Percentiles rank a stretch among this genome's conserved stretches.
Evolutionary conservation across 352 stramenopile species (phyloP).

Genomic region (Phytopythium helicoides): DNA sequence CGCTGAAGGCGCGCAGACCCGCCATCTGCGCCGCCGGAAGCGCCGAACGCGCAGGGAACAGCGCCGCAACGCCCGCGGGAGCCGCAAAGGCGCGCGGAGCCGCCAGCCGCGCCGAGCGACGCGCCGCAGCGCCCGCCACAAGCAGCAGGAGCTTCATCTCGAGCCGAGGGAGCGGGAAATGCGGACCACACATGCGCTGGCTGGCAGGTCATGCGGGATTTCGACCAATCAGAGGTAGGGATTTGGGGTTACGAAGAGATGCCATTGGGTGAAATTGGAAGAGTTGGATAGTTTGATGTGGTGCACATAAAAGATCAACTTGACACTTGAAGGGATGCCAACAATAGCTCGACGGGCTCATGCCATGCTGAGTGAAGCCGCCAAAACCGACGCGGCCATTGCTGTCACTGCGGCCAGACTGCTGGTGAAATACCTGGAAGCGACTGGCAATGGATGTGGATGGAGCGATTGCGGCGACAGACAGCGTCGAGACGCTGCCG

Average conservation of each 20-base stretch:
- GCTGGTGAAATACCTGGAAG: background rate
- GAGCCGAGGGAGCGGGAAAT: background rate
- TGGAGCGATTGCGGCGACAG: background rate
- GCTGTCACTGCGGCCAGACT: background rate
- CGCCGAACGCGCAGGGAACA: slow-evolving; percentile 9
- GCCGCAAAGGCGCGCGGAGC: slow-evolving; percentile 7
- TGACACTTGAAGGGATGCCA: no score
- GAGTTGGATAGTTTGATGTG: background rate
- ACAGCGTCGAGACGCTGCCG: background rate
- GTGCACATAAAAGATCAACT: background rate
- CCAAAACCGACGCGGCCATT: background rate
- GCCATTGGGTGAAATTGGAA: slow-evolving; percentile 2
- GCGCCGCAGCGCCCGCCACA: slow-evolving; percentile 25
- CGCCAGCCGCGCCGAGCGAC: slow-evolving; percentile 13
- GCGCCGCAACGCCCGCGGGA: slow-evolving; percentile 1
- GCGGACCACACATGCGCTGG: slow-evolving; percentile 4
- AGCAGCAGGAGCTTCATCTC: slow-evolving; percentile 54
- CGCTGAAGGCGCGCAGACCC: slow-evolving; percentile 18
- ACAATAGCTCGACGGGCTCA: no score
- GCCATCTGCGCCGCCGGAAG: background rate
- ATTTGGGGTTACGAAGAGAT: no score
- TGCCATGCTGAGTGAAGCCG: no score
- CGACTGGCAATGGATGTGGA: background rate
- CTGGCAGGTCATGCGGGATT: background rate
- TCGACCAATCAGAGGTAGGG: slow-evolving; percentile 2